Base-by-base conservation (phyloP, 306 rosid genomes). In the Rubus parviflorus region DNA sequence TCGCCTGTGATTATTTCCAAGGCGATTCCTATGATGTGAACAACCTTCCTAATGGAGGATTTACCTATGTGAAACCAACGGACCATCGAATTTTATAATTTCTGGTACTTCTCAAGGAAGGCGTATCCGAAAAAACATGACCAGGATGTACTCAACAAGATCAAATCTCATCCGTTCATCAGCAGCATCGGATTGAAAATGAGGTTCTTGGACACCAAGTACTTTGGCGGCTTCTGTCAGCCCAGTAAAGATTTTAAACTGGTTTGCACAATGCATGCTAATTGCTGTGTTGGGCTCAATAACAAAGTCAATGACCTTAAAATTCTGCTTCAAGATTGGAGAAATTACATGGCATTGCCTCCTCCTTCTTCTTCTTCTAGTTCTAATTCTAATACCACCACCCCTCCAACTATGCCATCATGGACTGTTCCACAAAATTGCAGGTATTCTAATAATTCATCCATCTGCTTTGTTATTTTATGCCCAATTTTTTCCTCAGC, bases 241-340 rank as follows among this genome's bases (percentile, higher is more conserved):
- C 19, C 81, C 2, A 79, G 89, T 52, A 47, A 40, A 41, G 85
- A 92, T 63, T 57, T 94, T 0, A 81, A 71, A 86, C 12, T 38
- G 38, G 95, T 85, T 9, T 74, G 79, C 47, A 94, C 98, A 5
- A 83, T 92, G 97, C 98, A 94, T 74, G 98, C 97, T 6, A 94
- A 94, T 79, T 94, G 98, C 43, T 94, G 98, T 72, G 64, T 88
- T 49, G 98, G 98, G 48, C 82, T 87, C 5, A 75, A 86, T 0
- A 94, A 88, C 76, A 94, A 94, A 54, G 74, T 94, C 78, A 57
- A 80, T 71, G 98, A 92, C 81, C 98, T 94, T 9, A 80, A 42
- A 40, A 77, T 85, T 75, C 73, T 94, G 87, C 96, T 94, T n/a
- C 54, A 86, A 15, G 97, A 89, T 79, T 94, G 98, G 98, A 84